A percentile compares a stretch with the other conserved stretches of the same genome.
These are phyloP conservation scores for Daedaleopsis nitida DNA, from an alignment of 768 basidiomycete species.

Conservation along the genomic window DNA sequence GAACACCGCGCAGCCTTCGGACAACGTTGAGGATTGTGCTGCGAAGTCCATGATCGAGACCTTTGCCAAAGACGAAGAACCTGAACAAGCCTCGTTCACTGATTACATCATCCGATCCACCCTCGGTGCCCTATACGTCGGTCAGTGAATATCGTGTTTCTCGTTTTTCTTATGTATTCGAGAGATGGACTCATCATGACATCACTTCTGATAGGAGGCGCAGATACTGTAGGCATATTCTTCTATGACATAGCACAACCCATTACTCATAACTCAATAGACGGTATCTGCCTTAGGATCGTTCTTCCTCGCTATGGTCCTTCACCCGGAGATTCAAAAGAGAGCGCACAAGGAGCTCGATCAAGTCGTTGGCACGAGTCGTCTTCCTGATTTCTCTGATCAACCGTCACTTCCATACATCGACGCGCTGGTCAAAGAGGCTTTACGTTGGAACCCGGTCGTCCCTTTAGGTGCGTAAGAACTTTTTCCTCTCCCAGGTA, in stretches of 20 bases:
- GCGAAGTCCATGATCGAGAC: slow-evolving; percentile 13
- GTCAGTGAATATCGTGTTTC: not conserved
- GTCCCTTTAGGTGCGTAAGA: slow-evolving; percentile 27
- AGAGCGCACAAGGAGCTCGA: slow-evolving; percentile 23
- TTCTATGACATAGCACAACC: slow-evolving; percentile 8
- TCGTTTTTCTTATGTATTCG: not conserved
- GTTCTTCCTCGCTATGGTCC: slow-evolving; percentile 18
- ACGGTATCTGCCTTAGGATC: not conserved
- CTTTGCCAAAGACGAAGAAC: not conserved
- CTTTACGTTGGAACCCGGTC: slow-evolving; percentile 37
- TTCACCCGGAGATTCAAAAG: slow-evolving; percentile 16
- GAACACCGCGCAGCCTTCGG: not conserved
- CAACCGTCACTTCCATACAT: slow-evolving; percentile 25
- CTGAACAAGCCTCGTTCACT: slow-evolving; percentile 1
- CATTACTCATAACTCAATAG: slow-evolving; percentile 26
- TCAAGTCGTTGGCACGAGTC: slow-evolving; percentile 21
- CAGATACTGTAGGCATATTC: slow-evolving; percentile 18
- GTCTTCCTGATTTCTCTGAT: slow-evolving; percentile 26
- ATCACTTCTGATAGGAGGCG: not conserved
- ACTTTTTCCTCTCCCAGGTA: not conserved
- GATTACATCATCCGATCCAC: slow-evolving; percentile 6
- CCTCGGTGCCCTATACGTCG: not conserved
- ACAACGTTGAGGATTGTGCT: slow-evolving; percentile 7
- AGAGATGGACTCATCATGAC: not conserved
- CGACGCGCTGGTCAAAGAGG: slow-evolving; percentile 26